Conservation (phyloP, 345 rosid species). For the Microthlaspi erraticum region DNA sequence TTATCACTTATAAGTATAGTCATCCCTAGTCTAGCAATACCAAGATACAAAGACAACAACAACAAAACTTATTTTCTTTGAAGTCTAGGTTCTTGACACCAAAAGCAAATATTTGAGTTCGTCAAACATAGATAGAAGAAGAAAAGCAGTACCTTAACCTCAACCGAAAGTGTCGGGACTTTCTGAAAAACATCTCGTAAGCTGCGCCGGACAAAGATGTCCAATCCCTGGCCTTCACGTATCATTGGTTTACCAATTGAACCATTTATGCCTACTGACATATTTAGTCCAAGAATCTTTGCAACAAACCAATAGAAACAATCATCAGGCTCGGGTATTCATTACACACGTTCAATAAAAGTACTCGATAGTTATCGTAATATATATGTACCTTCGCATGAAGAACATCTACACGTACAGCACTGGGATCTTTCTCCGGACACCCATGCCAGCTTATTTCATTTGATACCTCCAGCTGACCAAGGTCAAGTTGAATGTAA, state of each 20-base stretch:
- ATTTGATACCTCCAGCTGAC: constrained; percentile 86
- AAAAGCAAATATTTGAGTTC: constrained; percentile 16
- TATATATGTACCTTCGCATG: constrained; percentile 76
- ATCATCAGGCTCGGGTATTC: constrained; percentile 22
- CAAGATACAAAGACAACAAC: constrained; percentile 5
- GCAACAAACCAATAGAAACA: constrained; percentile 37
- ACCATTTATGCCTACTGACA: constrained; percentile 90
- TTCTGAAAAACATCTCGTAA: constrained; percentile 93
- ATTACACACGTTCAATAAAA: constrained; percentile 25
- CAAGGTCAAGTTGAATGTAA: constrained; percentile 93
- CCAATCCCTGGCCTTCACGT: constrained; percentile 85
- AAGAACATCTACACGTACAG: constrained; percentile 93
- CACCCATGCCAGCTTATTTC: constrained; percentile 92
- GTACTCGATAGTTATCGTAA: constrained; percentile 22
- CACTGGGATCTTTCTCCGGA: constrained; percentile 86
- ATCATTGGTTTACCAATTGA: constrained; percentile 85
- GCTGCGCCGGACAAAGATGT: constrained; percentile 85
- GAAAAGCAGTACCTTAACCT: constrained; percentile 72
- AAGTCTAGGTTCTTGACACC: constrained; percentile 30
- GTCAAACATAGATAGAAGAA: constrained; percentile 23
- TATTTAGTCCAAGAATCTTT: constrained; percentile 92
- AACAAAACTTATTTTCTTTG: background rate
- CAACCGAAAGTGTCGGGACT: constrained; percentile 90
- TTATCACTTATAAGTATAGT: constrained; percentile 2
- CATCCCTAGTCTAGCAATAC: constrained; percentile 24